phyloP scores from a whole-genome alignment of 1,284 basidiomycete species.

The Vanrija sp. region DNA sequence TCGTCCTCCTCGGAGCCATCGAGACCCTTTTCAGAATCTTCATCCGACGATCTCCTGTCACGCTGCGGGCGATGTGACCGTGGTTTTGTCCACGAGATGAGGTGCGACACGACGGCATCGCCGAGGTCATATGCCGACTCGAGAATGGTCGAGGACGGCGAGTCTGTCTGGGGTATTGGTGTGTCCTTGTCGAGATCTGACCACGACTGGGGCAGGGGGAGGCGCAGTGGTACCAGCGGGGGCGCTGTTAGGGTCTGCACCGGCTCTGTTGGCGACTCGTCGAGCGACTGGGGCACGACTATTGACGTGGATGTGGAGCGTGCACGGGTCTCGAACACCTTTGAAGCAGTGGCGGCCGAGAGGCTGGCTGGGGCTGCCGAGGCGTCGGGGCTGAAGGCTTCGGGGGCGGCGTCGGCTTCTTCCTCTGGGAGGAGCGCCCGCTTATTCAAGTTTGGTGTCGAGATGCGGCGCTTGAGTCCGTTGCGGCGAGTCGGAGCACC shows the following conservation, averaged over 20 bases:
- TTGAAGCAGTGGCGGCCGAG: slow-evolving; percentile 5
- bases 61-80: not conserved
- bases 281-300: slow-evolving; percentile 27
- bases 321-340: slow-evolving; percentile 30
- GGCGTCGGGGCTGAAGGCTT: not conserved
- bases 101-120: slow-evolving; percentile 23
- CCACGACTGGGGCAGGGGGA: slow-evolving; percentile 1
- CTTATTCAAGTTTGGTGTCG: slow-evolving; percentile 30
- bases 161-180: too few relatives aligned
- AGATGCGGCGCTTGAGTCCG: slow-evolving; percentile 39
- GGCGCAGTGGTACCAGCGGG: slow-evolving; percentile 4
- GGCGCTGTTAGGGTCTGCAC: slow-evolving; percentile 11
- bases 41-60: slow-evolving; percentile 20
- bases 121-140: slow-evolving; percentile 33
- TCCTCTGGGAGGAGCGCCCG: slow-evolving; percentile 7
- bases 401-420: slow-evolving; percentile 10
- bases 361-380: not conserved
- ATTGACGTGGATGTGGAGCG: slow-evolving; percentile 43
- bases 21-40: slow-evolving; percentile 44
- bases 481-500: slow-evolving; percentile 1
- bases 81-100: slow-evolving; percentile 20
- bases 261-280: slow-evolving; percentile 10
- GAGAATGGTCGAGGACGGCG: slow-evolving; percentile 8
- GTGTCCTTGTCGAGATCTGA: too few relatives aligned
- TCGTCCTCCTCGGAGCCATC: slow-evolving; percentile 31